These are phyloP conservation scores for Plasmodium cynomolgi DNA, from an alignment of 169 alveolate genomes.

Conservation along the genomic window DNA sequence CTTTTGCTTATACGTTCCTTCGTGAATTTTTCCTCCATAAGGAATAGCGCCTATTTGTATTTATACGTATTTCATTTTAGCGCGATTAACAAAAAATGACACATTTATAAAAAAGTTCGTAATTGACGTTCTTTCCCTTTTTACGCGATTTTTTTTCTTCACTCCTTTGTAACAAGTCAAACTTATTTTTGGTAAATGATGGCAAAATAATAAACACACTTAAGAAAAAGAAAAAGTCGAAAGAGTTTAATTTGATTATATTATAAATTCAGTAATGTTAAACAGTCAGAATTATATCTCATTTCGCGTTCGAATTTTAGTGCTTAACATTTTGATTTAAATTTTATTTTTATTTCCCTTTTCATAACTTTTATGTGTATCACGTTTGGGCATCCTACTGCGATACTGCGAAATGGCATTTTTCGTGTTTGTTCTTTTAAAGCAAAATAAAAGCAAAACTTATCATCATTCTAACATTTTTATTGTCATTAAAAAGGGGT, in stretches of 20 bases:
- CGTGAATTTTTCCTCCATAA: not conserved
- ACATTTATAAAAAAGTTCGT: not conserved
- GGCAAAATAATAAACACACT: not conserved
- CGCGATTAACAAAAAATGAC: not conserved
- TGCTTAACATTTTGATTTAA: not conserved
- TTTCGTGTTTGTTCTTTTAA: not conserved
- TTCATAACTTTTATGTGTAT: not conserved
- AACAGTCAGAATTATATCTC: not conserved
- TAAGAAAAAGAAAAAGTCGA: constrained; percentile 7
- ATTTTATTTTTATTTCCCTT: not conserved
- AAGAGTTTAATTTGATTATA: not conserved
- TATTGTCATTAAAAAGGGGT: not conserved
- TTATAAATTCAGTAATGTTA: not conserved
- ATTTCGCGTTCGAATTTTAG: constrained; percentile 7
- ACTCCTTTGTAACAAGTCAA: not conserved
- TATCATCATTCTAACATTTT: constrained; percentile 1
- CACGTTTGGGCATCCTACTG: not conserved
- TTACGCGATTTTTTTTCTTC: not conserved
- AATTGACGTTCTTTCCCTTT: not conserved
- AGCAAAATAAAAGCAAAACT: not conserved
- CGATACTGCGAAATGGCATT: not conserved
- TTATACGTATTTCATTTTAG: not conserved
- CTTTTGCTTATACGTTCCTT: not conserved
- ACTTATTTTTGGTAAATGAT: not conserved
- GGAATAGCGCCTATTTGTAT: not conserved